Evolutionary conservation across 257 asterid species (phyloP).

Genomic region (Nicotiana otophora): DNA sequence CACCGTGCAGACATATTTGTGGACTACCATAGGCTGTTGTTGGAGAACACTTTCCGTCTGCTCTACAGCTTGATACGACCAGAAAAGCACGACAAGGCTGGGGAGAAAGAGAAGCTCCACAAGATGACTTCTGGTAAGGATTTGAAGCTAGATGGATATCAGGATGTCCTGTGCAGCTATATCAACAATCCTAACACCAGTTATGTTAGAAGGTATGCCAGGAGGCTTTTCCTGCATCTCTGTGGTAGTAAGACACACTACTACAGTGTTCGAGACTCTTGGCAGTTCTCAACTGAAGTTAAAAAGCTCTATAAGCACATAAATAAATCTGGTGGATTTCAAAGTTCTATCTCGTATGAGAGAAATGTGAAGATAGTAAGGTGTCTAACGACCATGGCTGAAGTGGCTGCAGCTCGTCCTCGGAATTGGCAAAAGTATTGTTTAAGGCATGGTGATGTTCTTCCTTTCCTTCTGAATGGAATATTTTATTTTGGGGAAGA

Average conservation of each 20-base stretch:
- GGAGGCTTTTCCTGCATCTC: constrained; percentile 92
- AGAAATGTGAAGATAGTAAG: constrained; percentile 93
- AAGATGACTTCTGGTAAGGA: constrained; percentile 66
- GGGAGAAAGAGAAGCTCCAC: constrained; percentile 74
- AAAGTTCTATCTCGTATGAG: constrained; percentile 77
- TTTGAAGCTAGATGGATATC: constrained; percentile 94
- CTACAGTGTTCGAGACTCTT: constrained; percentile 88
- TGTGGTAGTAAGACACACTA: constrained; percentile 98
- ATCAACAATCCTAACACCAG: constrained; percentile 87
- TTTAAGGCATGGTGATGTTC: constrained; percentile 70
- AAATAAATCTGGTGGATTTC: constrained; percentile 92
- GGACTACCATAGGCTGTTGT: constrained; percentile 75
- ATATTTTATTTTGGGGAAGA: constrained; percentile 90
- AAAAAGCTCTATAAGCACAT: constrained; percentile 86
- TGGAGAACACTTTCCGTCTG: constrained; percentile 89
- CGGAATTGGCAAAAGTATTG: constrained; percentile 99
- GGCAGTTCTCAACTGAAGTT: constrained; percentile 92
- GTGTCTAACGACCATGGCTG: constrained; percentile 83
- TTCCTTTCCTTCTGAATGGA: constrained; percentile 77
- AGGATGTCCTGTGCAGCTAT: constrained; percentile 94
- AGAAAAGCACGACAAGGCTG: constrained; percentile 94
- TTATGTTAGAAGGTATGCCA: constrained; percentile 86
- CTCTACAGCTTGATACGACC: constrained; percentile 95
- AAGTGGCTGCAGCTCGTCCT: constrained; percentile 92
- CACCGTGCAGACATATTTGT: constrained; percentile 90